phyloP scores from a whole-genome alignment of 176 grass and related monocot species.

The Olyra latifolia region DNA sequence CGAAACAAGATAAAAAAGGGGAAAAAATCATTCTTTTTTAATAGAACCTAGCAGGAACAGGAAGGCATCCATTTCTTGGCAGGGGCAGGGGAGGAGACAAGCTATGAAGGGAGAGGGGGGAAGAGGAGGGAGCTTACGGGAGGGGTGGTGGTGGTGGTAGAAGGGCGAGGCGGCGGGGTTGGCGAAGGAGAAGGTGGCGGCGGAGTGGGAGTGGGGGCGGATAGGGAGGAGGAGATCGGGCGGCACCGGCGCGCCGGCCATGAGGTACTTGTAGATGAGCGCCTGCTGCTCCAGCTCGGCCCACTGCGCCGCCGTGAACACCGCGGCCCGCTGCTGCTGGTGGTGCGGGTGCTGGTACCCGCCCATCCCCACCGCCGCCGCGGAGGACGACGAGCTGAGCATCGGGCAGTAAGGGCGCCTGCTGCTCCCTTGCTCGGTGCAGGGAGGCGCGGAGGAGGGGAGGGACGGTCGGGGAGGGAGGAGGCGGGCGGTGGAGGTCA shows the following conservation, averaged over 20 bases:
- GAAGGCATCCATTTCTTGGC: neutral
- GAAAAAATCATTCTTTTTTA: neutral
- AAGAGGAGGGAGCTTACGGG: conserved; percentile 43
- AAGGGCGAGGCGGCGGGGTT: conserved; percentile 61
- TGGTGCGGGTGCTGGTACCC: conserved; percentile 41
- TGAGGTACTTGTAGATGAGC: conserved; percentile 94
- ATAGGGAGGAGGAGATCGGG: conserved; percentile 89
- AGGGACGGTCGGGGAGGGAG: too few relatives aligned
- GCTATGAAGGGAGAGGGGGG: neutral
- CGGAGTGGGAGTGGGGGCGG: conserved; percentile 56
- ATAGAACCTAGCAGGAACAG: neutral
- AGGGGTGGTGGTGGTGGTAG: conserved; percentile 71
- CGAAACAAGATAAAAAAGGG: neutral
- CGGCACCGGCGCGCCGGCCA: conserved; percentile 89
- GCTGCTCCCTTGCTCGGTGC: neutral
- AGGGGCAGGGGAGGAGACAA: neutral
- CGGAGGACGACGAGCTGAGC: conserved; percentile 52
- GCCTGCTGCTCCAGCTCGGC: conserved; percentile 98
- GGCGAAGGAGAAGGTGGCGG: conserved; percentile 54
- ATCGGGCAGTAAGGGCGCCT: conserved; percentile 17
- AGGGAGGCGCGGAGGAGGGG: neutral
- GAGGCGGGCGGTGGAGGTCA: conserved; percentile 10
- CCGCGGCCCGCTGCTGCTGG: conserved; percentile 46
- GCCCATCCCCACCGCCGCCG: conserved; percentile 36
- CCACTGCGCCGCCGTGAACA: conserved; percentile 95